Evolutionary conservation across 2,329 filamentous ascomycete species (phyloP).

Genomic region (Fusarium mexicanum): DNA sequence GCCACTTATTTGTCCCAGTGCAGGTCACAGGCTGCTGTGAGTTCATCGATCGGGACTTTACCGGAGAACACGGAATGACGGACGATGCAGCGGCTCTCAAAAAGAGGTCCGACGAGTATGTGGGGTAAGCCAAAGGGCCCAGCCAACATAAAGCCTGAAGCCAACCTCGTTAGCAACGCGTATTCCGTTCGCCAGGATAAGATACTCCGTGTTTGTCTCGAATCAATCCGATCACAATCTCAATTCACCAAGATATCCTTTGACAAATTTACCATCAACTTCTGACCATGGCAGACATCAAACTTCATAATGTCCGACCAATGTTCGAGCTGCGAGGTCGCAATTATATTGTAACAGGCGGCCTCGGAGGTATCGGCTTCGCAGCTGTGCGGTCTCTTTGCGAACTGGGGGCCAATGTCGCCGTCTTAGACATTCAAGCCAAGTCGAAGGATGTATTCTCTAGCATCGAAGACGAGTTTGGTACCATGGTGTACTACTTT

Average conservation of each 20-base stretch:
- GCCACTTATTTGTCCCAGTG: not conserved
- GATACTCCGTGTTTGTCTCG: not conserved
- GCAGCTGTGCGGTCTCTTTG: not conserved
- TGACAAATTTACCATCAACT: not conserved
- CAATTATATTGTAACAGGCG: not conserved
- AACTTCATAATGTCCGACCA: not conserved
- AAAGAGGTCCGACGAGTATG: not conserved
- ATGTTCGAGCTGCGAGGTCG: not conserved
- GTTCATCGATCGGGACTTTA: not conserved
- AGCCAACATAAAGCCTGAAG: not conserved
- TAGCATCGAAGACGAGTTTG: not conserved
- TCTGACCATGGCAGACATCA: not conserved
- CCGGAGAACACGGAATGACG: not conserved
- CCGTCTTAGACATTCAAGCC: not conserved
- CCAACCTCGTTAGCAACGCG: not conserved
- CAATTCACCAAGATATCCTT: not conserved
- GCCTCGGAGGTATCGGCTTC: not conserved
- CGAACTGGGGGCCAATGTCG: not conserved
- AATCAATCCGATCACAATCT: not conserved
- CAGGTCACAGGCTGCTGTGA: not conserved
- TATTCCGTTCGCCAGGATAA: not conserved
- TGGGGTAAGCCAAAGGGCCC: not conserved
- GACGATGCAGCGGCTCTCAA: not conserved
- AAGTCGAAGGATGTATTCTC: not conserved
- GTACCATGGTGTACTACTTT: not conserved